phyloP scores from a whole-genome alignment of 345 rosid genomes.

The Gossypium anomalum region DNA sequence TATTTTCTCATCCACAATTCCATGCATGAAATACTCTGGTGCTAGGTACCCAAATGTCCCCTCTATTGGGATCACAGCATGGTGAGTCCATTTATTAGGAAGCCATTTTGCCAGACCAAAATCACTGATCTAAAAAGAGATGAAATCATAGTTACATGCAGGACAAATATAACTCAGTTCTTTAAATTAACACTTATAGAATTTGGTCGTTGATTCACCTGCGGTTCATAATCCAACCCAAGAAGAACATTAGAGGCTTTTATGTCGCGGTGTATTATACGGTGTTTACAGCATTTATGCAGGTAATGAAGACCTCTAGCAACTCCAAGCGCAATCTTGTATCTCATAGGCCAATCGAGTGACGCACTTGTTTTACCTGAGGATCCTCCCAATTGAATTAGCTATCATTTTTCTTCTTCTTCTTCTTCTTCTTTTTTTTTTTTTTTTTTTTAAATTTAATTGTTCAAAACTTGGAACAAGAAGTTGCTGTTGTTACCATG shows the following conservation, averaged over 20 bases:
- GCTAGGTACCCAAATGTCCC: conserved; percentile 99
- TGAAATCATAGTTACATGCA: neutral
- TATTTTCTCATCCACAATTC: conserved; percentile 91
- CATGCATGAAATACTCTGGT: conserved; percentile 93
- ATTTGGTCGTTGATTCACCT: conserved; percentile 34
- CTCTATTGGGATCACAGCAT: conserved; percentile 80
- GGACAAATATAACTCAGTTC: neutral
- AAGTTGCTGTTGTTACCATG: conserved; percentile 45
- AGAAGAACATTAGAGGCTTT: conserved; percentile 92
- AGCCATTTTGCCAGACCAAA: conserved; percentile 96
- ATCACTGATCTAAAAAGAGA: conserved; percentile 61
- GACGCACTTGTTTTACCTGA: conserved; percentile 34
- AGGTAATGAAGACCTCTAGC: conserved; percentile 85
- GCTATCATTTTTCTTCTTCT: too few relatives aligned
- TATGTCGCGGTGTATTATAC: conserved; percentile 91
- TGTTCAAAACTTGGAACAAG: neutral
- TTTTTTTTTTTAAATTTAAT: too few relatives aligned
- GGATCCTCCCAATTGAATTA: conserved; percentile 1
- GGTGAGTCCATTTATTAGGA: conserved; percentile 91
- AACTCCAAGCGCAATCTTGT: conserved; percentile 74
- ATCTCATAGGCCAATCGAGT: conserved; percentile 65
- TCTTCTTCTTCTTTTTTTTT: too few relatives aligned
- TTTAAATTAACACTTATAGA: neutral
- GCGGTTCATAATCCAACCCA: conserved; percentile 81
- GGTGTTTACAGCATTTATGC: conserved; percentile 76